Evolutionary conservation across 352 stramenopile genomes (phyloP), one percentile per base, ranked within the genome.

Genomic region (Phytophthora kernoviae): DNA sequence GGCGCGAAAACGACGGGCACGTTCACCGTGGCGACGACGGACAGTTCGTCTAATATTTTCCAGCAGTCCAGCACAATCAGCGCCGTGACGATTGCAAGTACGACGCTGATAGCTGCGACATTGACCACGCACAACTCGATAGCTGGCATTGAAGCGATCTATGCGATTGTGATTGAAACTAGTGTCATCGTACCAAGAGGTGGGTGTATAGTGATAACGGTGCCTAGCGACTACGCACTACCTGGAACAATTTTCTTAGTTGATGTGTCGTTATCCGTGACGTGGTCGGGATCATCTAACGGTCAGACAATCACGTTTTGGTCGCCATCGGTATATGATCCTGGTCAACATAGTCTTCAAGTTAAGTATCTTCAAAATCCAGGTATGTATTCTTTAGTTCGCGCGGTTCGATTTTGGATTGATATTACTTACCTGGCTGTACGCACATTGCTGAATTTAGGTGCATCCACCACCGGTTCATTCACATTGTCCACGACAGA

Each of bases 401-500:
- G 32, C 2, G 12, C 15, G 24, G 20, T 53, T 40, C 32, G 21
- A 26, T 36, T 22, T n/a, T n/a, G n/a, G n/a, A n/a, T n/a, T n/a
- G n/a, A n/a, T n/a, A n/a, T n/a, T n/a, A n/a, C n/a, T n/a, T n/a
- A n/a, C n/a, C n/a, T n/a, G n/a, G n/a, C n/a, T n/a, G n/a, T n/a
- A n/a, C n/a, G n/a, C n/a, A n/a, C n/a, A n/a, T n/a, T 36, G 11
- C 27, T 30, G 8, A 15, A 32, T 62, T 40, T 37, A 81, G 70
- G 77, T 27, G 58, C 63, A 18, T 74, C 54, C 5, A 73, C 63
- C 2, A 84, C 69, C 1, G 68, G 59, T 0, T 42, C 47, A 0
- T 86, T 88, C 33, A 54, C 18, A 7, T 15, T 88, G 10, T 51
- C 43, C 34, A 86, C 75, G 6, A 58, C 68, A 0, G 80, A 90